phyloP scores from a whole-genome alignment of 805 yeast species.

The Lipomyces sp. region DNA sequence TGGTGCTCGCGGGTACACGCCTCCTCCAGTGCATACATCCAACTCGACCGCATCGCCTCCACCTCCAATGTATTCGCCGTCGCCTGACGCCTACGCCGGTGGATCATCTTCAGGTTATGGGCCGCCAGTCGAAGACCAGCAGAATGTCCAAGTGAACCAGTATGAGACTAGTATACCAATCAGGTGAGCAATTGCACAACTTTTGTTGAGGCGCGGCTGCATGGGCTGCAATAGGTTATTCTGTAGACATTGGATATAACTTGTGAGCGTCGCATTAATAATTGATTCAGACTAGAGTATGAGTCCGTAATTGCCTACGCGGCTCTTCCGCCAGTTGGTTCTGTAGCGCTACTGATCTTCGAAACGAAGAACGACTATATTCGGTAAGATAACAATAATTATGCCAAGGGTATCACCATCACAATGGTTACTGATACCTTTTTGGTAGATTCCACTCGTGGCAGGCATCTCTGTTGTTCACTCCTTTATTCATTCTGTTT shows the following conservation, averaged over 20 bases:
- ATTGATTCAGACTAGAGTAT: constrained; percentile 32
- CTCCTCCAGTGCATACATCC: constrained; percentile 7
- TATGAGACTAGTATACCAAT: constrained; percentile 36
- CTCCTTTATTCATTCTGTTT: constrained; percentile 35
- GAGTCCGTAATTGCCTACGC: constrained; percentile 34
- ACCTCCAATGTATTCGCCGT: constrained; percentile 28
- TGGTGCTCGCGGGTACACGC: constrained; percentile 19
- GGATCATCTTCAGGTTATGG: constrained; percentile 10
- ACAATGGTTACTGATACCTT: neutral
- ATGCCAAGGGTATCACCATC: neutral
- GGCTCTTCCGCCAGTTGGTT: constrained; percentile 37
- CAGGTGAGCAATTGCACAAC: constrained; percentile 19
- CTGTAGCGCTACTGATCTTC: constrained; percentile 31
- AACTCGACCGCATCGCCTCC: constrained; percentile 23
- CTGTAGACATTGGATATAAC: neutral
- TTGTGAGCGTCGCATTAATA: neutral
- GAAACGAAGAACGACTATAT: constrained; percentile 37
- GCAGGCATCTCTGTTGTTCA: constrained; percentile 36
- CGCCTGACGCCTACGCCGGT: constrained; percentile 23
- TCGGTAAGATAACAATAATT: constrained; percentile 19
- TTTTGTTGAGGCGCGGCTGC: neutral
- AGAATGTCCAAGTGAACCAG: constrained; percentile 32
- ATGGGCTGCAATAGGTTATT: neutral
- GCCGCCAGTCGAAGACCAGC: constrained; percentile 21
- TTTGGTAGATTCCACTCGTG: constrained; percentile 33